Evolutionary conservation across 768 basidiomycete genomes (phyloP).

Genomic region (Termitomyces sp.): DNA sequence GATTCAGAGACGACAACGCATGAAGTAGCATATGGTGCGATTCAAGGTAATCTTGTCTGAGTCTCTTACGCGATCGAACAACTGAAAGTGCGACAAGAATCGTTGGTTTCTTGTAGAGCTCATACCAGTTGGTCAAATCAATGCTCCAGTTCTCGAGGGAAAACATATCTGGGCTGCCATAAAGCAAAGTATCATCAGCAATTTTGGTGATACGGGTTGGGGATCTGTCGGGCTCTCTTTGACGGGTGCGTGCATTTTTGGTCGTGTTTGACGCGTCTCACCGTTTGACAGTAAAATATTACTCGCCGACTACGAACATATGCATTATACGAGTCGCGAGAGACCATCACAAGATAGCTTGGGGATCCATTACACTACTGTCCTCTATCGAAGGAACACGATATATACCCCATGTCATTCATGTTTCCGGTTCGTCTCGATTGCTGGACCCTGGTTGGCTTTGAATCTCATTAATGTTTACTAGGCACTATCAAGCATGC

Average conservation of each 20-base stretch:
- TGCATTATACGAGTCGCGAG: slow-evolving; percentile 85
- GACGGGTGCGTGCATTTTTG: slow-evolving; percentile 43
- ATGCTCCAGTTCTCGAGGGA: slow-evolving; percentile 39
- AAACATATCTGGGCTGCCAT: slow-evolving; percentile 68
- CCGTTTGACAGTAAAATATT: slow-evolving; percentile 71
- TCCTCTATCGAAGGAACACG: slow-evolving; percentile 54
- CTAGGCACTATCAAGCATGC: slow-evolving; percentile 86
- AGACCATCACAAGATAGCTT: slow-evolving; percentile 75
- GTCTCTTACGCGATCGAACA: too few relatives aligned
- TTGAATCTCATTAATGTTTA: not conserved
- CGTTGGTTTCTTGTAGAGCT: slow-evolving; percentile 89
- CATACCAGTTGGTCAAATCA: slow-evolving; percentile 41
- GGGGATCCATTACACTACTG: slow-evolving; percentile 76
- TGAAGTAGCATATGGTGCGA: slow-evolving; percentile 17
- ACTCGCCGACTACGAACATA: slow-evolving; percentile 77
- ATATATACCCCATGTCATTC: slow-evolving; percentile 74
- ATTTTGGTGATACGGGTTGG: slow-evolving; percentile 89
- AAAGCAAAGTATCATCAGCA: slow-evolving; percentile 61
- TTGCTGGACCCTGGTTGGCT: not conserved
- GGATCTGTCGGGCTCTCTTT: slow-evolving; percentile 73
- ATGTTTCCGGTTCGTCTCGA: slow-evolving; percentile 65
- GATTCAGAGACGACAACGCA: not conserved
- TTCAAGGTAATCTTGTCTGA: slow-evolving; percentile 16
- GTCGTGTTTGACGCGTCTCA: slow-evolving; percentile 4
- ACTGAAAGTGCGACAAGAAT: slow-evolving; percentile 47